Percentiles rank a stretch among this genome's conserved stretches.
phyloP scores from a whole-genome alignment of 768 basidiomycete species.

The Hypholoma sublateritium region DNA sequence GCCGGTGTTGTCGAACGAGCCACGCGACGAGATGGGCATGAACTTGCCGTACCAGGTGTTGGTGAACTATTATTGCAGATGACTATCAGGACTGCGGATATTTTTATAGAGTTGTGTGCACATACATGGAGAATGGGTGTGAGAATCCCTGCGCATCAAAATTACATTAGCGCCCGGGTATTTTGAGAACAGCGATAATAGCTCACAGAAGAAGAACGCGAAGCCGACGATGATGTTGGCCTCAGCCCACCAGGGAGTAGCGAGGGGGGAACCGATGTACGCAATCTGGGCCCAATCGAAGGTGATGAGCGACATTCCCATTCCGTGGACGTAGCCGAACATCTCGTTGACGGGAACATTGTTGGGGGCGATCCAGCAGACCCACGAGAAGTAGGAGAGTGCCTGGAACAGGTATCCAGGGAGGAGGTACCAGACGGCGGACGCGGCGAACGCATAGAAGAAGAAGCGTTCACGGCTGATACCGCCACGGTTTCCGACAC shows the following conservation, averaged over 20 bases:
- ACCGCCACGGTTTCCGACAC: constrained; percentile 62
- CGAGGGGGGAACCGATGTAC: constrained; percentile 69
- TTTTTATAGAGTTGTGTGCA: constrained; percentile 9
- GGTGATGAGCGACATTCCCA: constrained; percentile 74
- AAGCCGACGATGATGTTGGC: constrained; percentile 67
- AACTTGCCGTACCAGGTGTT: constrained; percentile 61
- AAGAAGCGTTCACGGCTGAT: constrained; percentile 80
- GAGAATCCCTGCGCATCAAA: constrained; percentile 42
- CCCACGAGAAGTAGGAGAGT: constrained; percentile 60
- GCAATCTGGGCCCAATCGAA: constrained; percentile 84
- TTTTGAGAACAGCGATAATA: not conserved
- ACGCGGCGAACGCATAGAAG: constrained; percentile 56
- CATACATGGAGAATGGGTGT: constrained; percentile 58
- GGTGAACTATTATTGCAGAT: constrained; percentile 41
- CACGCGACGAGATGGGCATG: constrained; percentile 66
- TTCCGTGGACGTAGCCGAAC: constrained; percentile 62
- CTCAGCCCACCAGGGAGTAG: constrained; percentile 83
- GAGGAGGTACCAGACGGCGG: constrained; percentile 64
- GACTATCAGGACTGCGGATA: not conserved
- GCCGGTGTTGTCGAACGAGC: constrained; percentile 68
- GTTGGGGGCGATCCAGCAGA: constrained; percentile 66
- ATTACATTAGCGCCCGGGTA: not conserved
- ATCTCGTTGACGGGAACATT: constrained; percentile 71
- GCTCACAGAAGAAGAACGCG: constrained; percentile 64
- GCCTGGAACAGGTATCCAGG: constrained; percentile 76